Evolutionary conservation across 2,329 filamentous ascomycete species (phyloP), one percentile per base, ranked within the genome.

Genomic region (Pseudogymnoascus sp.): DNA sequence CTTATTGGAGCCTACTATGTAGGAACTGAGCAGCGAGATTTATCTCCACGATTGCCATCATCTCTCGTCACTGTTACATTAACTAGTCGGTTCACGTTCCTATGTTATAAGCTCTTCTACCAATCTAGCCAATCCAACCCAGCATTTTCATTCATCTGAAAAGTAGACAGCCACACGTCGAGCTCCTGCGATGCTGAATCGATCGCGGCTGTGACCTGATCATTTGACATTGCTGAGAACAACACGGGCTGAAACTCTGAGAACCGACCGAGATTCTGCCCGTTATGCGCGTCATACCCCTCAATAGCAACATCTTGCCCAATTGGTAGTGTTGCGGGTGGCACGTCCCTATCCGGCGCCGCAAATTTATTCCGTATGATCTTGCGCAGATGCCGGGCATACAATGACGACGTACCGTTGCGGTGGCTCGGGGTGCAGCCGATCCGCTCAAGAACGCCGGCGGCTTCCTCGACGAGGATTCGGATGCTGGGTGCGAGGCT

Each of bases 171-270:
- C 53, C 63, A 68, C 10, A 40, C 69, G 7, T 84, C 82, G 65
- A 88, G 83, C 15, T 82, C 80, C 26, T 84, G 82, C 3, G 82
- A 84, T 0, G 85, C 83, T 65, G 84, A 82, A 69, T 86, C 87
- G 29, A 89, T 79, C 4, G 86, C 84, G 66, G 88, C 84, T 4
- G 84, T 80, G 56, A 89, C 86, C 70, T 89, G 85, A 64, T 87
- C 81, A 64, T 88, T 85, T 0, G 86, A 88, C 87, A 89, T 89
- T 33, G 84, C 78, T 2, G 85, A 88, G 71, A 88, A 87, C 23
- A 85, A 83, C 21, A 88, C 69, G 4, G 82, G 78, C 65, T 83
- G 81, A n/a, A 65, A 29, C 7, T 59, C 59, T 15, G 61, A 23
- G 53, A 62, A 60, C 19, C 62, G 38, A 23, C 21, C 65, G 61